Evolutionary conservation across 148 eudicot species (phyloP), one percentile per base, ranked within the genome.

Genomic region (Dianthus caryophyllus): DNA sequence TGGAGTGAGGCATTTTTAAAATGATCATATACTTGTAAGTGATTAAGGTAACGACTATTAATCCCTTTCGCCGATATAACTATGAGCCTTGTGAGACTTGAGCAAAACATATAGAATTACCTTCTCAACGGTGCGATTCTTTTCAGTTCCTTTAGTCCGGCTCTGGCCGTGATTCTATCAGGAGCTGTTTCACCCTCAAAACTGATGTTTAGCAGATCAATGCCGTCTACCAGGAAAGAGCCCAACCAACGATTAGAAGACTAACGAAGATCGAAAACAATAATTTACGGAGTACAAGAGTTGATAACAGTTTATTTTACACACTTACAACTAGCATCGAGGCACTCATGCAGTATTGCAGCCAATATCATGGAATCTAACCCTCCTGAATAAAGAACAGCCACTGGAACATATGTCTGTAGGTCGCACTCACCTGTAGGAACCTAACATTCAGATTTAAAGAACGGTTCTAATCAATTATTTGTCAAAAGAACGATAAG

Each of bases 281-380:
- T 51, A 24, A 14, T 41, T 41, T 60, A 69, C 33, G 21, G 17
- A 44, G 11, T 63, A 4, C 16, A 50, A 3, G 16, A 64, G 46
- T 26, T 46, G 9, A 59, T n/a, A 13, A 9, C 15, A 49, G 46
- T 38, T 24, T 29, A 16, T 25, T 16, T 24, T n/a, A 69, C 26
- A 52, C 54, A 77, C 94, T 73, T 78, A 90, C 98, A 90, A 77
- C 58, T 84, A 59, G 87, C 49, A 72, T 83, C 96, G 47, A 94
- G 73, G 79, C 97, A 88, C 48, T 88, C 84, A 75, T 94, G 84
- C 67, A 94, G 80, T 77, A 94, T 67, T 39, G 97, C 97, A 50
- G 98, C 88, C 66, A 94, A 80, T 74, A 94, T 94, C 98, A 94
- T 94, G 22, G 97, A 90, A 77, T 94, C 98, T 67, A 94, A 64